Evolutionary conservation across 805 yeast genomes (phyloP).

Genomic region (Wickerhamiella parazyma): DNA sequence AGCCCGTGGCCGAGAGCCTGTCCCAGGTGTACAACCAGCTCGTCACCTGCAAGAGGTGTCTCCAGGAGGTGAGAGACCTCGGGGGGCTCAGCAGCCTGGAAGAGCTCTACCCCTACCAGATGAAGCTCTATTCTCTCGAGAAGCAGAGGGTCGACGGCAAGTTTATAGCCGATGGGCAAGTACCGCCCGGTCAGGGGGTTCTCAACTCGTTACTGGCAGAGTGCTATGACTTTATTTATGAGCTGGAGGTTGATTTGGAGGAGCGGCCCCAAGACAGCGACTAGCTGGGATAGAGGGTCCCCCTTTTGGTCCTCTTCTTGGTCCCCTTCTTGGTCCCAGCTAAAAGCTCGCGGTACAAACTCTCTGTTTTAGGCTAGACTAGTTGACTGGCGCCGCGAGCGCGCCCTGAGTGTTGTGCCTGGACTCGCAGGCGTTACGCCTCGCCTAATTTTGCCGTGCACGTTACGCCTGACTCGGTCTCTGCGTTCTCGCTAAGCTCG

Average conservation of each 20-base stretch:
- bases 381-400: too few relatives aligned
- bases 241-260: constrained; percentile 42
- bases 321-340: too few relatives aligned
- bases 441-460: too few relatives aligned
- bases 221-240: constrained; percentile 88
- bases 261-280: constrained; percentile 12
- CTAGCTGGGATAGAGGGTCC: too few relatives aligned
- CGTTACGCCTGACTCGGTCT: too few relatives aligned
- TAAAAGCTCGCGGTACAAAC: too few relatives aligned
- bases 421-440: too few relatives aligned
- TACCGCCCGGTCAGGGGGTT: constrained; percentile 98
- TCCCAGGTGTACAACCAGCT: constrained; percentile 90
- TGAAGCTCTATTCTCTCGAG: constrained; percentile 84
- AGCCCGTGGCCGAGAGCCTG: constrained; percentile 88
- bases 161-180: constrained; percentile 71
- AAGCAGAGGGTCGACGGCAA: constrained; percentile 81
- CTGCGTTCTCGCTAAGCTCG: too few relatives aligned
- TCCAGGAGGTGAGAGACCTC: constrained; percentile 78
- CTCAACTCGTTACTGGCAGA: constrained; percentile 80
- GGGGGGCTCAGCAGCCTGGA: constrained; percentile 82
- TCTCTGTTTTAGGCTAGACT: too few relatives aligned
- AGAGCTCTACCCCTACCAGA: constrained; percentile 89
- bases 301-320: too few relatives aligned
- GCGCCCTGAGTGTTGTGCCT: too few relatives aligned
- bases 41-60: constrained; percentile 78